These are phyloP conservation scores for Colletotrichum euphorbiae DNA, from an alignment of 2,329 filamentous ascomycete genomes.

Conservation along the genomic window DNA sequence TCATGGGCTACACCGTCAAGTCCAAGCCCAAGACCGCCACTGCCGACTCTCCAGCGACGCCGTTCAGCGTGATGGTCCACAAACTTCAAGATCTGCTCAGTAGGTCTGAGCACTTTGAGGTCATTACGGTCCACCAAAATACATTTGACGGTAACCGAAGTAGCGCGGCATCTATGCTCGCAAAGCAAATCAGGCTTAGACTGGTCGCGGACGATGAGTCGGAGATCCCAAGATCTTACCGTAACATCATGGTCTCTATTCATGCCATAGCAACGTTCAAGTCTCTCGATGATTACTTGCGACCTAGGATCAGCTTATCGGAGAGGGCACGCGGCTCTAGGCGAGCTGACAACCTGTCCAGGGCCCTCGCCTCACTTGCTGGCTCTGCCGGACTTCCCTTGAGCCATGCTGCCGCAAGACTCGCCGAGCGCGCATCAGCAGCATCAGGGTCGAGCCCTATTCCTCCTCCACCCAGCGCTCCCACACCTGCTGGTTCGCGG, in stretches of 20 bases:
- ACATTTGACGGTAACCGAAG: slow-evolving; percentile 89
- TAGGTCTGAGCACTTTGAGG: slow-evolving; percentile 97
- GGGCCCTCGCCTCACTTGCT: slow-evolving; percentile 81
- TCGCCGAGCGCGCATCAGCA: slow-evolving; percentile 58
- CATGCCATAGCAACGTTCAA: slow-evolving; percentile 99
- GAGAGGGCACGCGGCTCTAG: slow-evolving; percentile 77
- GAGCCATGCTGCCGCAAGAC: slow-evolving; percentile 58
- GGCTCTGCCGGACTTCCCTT: slow-evolving; percentile 74
- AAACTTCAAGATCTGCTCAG: slow-evolving; percentile 97
- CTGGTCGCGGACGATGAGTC: slow-evolving; percentile 91
- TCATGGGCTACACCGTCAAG: slow-evolving; percentile 83
- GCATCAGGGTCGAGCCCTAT: slow-evolving; percentile 51
- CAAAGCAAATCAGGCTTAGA: slow-evolving; percentile 92
- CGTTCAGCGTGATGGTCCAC: slow-evolving; percentile 90
- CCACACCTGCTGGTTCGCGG: slow-evolving; percentile 59
- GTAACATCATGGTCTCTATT: slow-evolving; percentile 98
- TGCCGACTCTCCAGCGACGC: slow-evolving; percentile 78
- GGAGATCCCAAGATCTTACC: slow-evolving; percentile 86
- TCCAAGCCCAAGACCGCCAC: slow-evolving; percentile 73
- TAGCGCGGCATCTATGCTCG: slow-evolving; percentile 94
- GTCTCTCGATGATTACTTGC: slow-evolving; percentile 92
- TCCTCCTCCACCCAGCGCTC: slow-evolving; percentile 50
- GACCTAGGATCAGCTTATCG: slow-evolving; percentile 85
- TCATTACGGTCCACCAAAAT: slow-evolving; percentile 94
- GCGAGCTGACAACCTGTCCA: slow-evolving; percentile 71